Evolutionary conservation across 106 monocot genomes (phyloP).

Genomic region (Acanthochlamys bracteata): DNA sequence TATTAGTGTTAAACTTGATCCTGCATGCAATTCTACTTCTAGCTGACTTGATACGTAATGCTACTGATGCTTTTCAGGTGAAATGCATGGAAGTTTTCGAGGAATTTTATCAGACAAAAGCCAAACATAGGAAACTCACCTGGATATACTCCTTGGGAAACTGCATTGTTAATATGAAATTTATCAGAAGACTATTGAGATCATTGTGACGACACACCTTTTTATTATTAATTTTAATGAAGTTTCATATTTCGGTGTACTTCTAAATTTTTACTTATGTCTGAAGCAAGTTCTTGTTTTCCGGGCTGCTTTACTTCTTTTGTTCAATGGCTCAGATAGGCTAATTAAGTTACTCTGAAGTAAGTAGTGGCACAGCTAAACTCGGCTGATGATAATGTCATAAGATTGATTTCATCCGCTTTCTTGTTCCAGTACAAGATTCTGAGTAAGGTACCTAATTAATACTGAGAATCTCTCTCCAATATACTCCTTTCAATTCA

Average conservation of each 20-base stretch:
- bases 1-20: too few species aligned
- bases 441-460: conserved; percentile 54
- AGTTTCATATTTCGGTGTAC: background rate
- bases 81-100: conserved; percentile 70
- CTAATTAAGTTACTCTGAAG: conserved; percentile 70
- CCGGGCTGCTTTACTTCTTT: conserved; percentile 44
- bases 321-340: conserved; percentile 55
- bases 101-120: conserved; percentile 87
- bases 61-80: conserved; percentile 18
- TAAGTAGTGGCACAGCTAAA: conserved; percentile 52
- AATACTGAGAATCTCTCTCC: conserved; percentile 34
- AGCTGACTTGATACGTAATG: too few species aligned
- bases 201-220: conserved; percentile 77
- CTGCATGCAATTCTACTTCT: too few species aligned
- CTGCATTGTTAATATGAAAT: conserved; percentile 80
- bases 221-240: background rate
- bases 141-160: conserved; percentile 81
- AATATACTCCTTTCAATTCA: conserved; percentile 50
- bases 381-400: conserved; percentile 62
- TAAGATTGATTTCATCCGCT: conserved; percentile 66
- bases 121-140: conserved; percentile 72
- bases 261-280: background rate
- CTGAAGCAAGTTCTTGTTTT: background rate
- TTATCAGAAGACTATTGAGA: conserved; percentile 68
- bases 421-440: conserved; percentile 70